phyloP scores from a whole-genome alignment of 768 basidiomycete genomes.

The Auricularia sp. region DNA sequence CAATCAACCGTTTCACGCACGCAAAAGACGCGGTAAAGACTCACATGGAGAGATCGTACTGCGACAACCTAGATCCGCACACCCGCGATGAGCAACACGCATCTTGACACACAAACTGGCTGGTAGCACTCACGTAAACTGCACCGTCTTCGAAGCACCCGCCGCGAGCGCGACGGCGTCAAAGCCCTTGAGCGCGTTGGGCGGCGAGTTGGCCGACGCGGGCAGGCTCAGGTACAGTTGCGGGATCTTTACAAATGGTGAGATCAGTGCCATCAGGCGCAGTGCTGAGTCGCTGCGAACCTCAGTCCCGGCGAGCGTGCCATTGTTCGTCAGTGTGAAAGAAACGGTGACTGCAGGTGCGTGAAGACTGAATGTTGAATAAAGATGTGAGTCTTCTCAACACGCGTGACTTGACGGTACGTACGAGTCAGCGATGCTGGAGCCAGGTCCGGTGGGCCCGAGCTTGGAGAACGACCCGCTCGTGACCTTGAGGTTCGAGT shows the following conservation, averaged over 20 bases:
- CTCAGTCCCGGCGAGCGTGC: conserved; percentile 43
- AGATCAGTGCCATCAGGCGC: background rate
- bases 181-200: conserved; percentile 46
- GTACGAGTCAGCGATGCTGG: conserved; percentile 44
- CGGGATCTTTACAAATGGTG: conserved; percentile 30
- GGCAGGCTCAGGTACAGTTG: conserved; percentile 48
- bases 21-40: conserved; percentile 12
- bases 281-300: background rate
- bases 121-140: conserved; percentile 19
- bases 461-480: conserved; percentile 15
- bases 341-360: conserved; percentile 40
- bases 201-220: conserved; percentile 37
- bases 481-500: conserved; percentile 33
- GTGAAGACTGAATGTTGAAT: conserved; percentile 34
- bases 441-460: conserved; percentile 36
- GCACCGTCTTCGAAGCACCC: conserved; percentile 37
- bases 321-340: conserved; percentile 46
- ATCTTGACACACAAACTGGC: background rate
- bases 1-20: background rate
- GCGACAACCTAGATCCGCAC: conserved; percentile 23
- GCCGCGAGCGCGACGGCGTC: conserved; percentile 32
- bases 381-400: background rate
- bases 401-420: conserved; percentile 4
- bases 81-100: background rate
- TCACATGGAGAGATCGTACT: conserved; percentile 43